Base-by-base conservation (phyloP, 257 asterid species). In the Leptodermis oblonga region DNA sequence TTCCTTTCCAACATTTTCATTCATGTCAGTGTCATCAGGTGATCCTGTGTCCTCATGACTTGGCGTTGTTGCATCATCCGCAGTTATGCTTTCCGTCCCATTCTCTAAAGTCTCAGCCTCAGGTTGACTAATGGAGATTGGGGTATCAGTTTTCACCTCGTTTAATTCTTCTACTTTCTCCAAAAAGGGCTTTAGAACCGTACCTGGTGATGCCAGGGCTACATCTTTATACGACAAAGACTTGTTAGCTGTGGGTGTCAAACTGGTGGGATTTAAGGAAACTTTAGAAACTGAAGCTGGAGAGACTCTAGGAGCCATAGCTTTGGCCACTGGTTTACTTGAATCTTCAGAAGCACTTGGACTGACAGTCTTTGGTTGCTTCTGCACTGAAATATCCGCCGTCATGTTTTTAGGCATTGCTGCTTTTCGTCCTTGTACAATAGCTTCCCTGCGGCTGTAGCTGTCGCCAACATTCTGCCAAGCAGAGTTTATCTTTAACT, bases 201-300 rank as follows among this genome's bases (percentile, higher is more conserved):
- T 89, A 84, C 99, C 98, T 74, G 97, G 99, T 54, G 96, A 87
- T 43, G 98, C 88, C 75, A 81, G 89, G 45, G 97, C 98, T 62
- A 94, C 99, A 79, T 94, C 97, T 88, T 91, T 94, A 82, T 94
- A 94, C 7, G 99, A 94, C 74, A 92, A 74, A 5, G 87, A 82
- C 83, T 94, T 94, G 30, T 96, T 87, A 76, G 99, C 88, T 75
- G 85, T 79, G 26, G 97, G 83, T 39, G 92, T 76, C 80, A 83
- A 83, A 70, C 81, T 78, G 62, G 92, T 78, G 64, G 90, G 87
- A 73, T 67, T 76, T 25, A 73, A 77, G 72, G 91, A 71, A 36
- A 76, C 83, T 73, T 78, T 85, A 72, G 90, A 71, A 42, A 65
- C 78, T 71, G 92, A 72, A 65, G 76, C 31, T 23, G 85, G 74